Evolutionary conservation across 179 eudicot genomes (phyloP), one percentile per base, ranked within the genome.

Genomic region (Gypsophila paniculata): DNA sequence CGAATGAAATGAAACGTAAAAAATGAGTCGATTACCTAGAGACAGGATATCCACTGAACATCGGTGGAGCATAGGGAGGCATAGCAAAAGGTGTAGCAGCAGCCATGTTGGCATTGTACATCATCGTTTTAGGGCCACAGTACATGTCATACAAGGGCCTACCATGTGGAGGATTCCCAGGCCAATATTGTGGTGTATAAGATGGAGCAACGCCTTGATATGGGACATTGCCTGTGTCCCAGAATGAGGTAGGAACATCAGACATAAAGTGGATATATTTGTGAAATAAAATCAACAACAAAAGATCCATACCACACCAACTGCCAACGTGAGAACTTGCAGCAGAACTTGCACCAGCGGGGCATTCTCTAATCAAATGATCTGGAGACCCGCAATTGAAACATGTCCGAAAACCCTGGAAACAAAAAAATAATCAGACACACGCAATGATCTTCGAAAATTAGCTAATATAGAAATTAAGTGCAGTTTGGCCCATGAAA

Each of bases 311-410:
- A 81, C 84, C 82, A 36, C 55, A 61, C 82, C 79, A 75, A 22
- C 42, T 46, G 44, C 53, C 71, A 72, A 84, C 74, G 58, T 74
- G 75, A 66, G 78, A 74, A 72, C 61, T 72, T 39, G 83, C 76
- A 78, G 86, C 80, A 72, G 67, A 65, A 72, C 61, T 72, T 39
- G 83, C 76, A 78, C 85, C 80, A 72, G 67, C 65, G 42, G 89
- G 89, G 74, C 96, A 90, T 72, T 86, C 89, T 80, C 90, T 79
- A 61, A 87, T 79, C 78, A 90, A 81, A 85, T 90, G 96, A 75
- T 81, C 90, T 4, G 88, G 89, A 62, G 90, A 86, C 60, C 91
- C 90, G 76, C 91, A 89, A 81, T 69, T 78, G 75, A 77, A 90
- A 75, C 91, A 90, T 34, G 85, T 85, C 34, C 89, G 90, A 44